Evolutionary conservation across 768 basidiomycete species (phyloP).

Genomic region (Lentinula sp.): DNA sequence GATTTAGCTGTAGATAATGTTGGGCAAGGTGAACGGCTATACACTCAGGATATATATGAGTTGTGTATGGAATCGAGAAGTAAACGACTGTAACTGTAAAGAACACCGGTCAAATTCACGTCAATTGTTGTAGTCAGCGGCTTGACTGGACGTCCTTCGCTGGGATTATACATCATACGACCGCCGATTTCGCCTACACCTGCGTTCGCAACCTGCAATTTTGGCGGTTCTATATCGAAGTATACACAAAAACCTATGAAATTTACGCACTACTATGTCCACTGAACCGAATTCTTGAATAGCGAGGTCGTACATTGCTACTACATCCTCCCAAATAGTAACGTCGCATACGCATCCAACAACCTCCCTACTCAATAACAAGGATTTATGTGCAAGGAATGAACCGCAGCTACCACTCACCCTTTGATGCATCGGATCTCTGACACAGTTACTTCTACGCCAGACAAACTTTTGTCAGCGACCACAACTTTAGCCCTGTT

Average conservation of each 20-base stretch:
- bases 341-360: slow-evolving; percentile 42
- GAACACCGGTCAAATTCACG: slow-evolving; percentile 22
- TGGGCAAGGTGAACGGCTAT: slow-evolving; percentile 25
- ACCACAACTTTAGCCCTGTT: slow-evolving; percentile 48
- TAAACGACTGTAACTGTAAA: slow-evolving; percentile 19
- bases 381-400: not conserved
- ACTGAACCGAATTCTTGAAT: slow-evolving; percentile 40
- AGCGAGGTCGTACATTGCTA: slow-evolving; percentile 45
- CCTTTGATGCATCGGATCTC: slow-evolving; percentile 32
- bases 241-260: not conserved
- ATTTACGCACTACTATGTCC: slow-evolving; percentile 42
- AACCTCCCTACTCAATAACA: slow-evolving; percentile 28
- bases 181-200: slow-evolving; percentile 33
- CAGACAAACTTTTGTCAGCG: slow-evolving; percentile 40
- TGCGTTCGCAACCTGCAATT: slow-evolving; percentile 40
- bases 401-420: slow-evolving; percentile 28
- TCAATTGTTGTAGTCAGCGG: slow-evolving; percentile 21
- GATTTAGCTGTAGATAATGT: slow-evolving; percentile 20
- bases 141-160: slow-evolving; percentile 11
- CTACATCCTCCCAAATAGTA: slow-evolving; percentile 46
- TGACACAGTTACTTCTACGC: slow-evolving; percentile 31
- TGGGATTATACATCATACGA: slow-evolving; percentile 11
- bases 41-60: not conserved
- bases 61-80: no score
- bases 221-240: not conserved